Percentiles rank a stretch among this genome's conserved stretches.
Evolutionary conservation across 2,329 filamentous ascomycete genomes (phyloP).

Genomic region (Ilyonectria sp.): DNA sequence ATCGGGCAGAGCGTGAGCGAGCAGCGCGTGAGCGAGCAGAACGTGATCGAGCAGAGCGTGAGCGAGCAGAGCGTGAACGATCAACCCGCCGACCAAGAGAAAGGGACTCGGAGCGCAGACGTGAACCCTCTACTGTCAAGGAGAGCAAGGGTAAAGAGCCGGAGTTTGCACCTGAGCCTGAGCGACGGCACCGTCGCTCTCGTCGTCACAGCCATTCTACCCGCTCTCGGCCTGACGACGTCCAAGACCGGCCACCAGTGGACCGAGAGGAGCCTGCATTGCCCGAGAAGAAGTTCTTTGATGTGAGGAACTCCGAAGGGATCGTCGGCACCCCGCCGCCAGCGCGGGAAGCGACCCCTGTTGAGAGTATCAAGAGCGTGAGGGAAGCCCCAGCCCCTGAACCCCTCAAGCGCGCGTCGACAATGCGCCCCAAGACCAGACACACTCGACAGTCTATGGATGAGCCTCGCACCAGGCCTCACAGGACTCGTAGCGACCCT

Average conservation of each 20-base stretch:
- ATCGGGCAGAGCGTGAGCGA: conserved; percentile 22
- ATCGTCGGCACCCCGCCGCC: conserved; percentile 47
- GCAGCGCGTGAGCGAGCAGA: conserved; percentile 43
- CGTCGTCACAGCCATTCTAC: conserved; percentile 60
- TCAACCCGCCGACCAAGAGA: conserved; percentile 46
- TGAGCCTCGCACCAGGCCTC: conserved; percentile 42
- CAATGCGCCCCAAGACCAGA: conserved; percentile 35
- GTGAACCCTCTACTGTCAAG: conserved; percentile 34
- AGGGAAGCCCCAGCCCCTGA: conserved; percentile 47
- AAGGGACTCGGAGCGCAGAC: conserved; percentile 42
- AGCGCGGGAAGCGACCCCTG: conserved; percentile 41
- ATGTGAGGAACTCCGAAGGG: conserved; percentile 57
- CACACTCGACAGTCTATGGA: conserved; percentile 38
- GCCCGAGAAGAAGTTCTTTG: conserved; percentile 60
- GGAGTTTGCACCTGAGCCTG: conserved; percentile 33
- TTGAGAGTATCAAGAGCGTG: conserved; percentile 38
- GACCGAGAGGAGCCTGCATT: conserved; percentile 43
- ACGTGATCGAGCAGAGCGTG: conserved; percentile 58
- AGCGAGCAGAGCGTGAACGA: conserved; percentile 50
- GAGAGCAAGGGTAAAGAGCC: conserved; percentile 48
- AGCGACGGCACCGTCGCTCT: conserved; percentile 56
- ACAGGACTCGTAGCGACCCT: conserved; percentile 35
- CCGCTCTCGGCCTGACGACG: conserved; percentile 50
- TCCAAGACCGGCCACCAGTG: conserved; percentile 47
- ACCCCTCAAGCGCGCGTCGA: conserved; percentile 50